These are phyloP conservation scores for Eucalyptus sideroxylon DNA, from an alignment of 345 rosid species.

Conservation along the genomic window DNA sequence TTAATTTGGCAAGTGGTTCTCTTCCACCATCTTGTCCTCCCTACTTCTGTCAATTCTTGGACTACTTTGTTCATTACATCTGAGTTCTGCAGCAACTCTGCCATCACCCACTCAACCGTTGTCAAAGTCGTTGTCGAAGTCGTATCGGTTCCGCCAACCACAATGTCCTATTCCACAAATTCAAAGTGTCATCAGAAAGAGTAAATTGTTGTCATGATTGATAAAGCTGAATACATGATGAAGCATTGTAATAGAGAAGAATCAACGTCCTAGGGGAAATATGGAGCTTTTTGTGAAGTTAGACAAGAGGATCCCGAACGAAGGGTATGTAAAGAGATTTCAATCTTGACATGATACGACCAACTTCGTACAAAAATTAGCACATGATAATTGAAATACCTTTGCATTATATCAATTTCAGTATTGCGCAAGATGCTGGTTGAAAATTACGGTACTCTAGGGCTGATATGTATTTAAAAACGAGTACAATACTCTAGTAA, in stretches of 20 bases:
- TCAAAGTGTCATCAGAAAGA: not conserved
- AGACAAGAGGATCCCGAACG: too few species aligned
- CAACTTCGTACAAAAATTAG: not conserved
- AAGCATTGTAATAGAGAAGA: too few species aligned
- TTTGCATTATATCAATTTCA: not conserved
- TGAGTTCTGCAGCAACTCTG: slow-evolving; percentile 17
- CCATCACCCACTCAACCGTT: slow-evolving; percentile 27
- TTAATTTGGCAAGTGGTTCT: not conserved
- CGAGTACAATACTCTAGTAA: too few species aligned
- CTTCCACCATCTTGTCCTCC: not conserved
- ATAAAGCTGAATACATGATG: not conserved
- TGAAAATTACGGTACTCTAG: not conserved
- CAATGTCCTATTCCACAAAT: not conserved
- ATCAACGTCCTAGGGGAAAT: too few species aligned
- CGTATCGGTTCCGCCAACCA: slow-evolving; percentile 1
- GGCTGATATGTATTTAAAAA: too few species aligned
- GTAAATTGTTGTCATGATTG: not conserved
- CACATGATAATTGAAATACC: not conserved
- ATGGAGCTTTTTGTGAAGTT: too few species aligned
- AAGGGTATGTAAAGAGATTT: not conserved
- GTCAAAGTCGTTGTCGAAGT: slow-evolving; percentile 6
- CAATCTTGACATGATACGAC: not conserved
- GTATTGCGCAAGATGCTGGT: not conserved
- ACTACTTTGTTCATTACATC: not conserved
- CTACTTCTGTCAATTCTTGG: not conserved